phyloP scores from a whole-genome alignment of 2,329 filamentous ascomycete genomes.

The Celoporthe dispersa region DNA sequence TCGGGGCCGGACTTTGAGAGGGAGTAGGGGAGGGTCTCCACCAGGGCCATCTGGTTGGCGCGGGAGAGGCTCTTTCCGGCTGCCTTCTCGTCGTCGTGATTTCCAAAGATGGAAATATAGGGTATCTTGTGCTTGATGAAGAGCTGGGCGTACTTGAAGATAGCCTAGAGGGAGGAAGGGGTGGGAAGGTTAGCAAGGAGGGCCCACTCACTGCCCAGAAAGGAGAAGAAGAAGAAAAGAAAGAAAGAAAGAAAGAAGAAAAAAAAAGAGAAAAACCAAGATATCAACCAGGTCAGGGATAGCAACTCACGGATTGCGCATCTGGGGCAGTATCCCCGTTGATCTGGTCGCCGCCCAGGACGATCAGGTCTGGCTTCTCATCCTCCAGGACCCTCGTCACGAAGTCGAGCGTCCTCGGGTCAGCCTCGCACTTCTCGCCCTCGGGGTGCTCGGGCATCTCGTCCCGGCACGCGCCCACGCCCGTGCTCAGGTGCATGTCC shows the following conservation, averaged over 20 bases:
- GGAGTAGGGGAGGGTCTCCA: constrained; percentile 87
- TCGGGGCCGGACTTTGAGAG: constrained; percentile 83
- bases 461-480: constrained; percentile 83
- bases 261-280: too few relatives aligned
- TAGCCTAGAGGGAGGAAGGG: constrained; percentile 56
- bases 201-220: not conserved
- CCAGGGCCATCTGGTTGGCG: constrained; percentile 78
- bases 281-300: too few relatives aligned
- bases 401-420: constrained; percentile 89
- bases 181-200: constrained; percentile 4
- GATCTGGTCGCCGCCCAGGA: constrained; percentile 91
- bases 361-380: constrained; percentile 90
- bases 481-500: constrained; percentile 93
- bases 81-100: constrained; percentile 88
- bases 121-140: constrained; percentile 88
- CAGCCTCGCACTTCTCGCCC: constrained; percentile 83
- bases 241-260: too few relatives aligned
- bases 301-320: constrained; percentile 79
- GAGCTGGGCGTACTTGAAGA: constrained; percentile 89
- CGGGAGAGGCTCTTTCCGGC: constrained; percentile 65
- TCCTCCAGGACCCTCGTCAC: constrained; percentile 82
- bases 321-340: constrained; percentile 94
- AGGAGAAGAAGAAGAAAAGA: not conserved
- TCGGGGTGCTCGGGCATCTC: constrained; percentile 75
- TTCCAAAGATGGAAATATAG: constrained; percentile 91